A percentile compares a stretch with the other conserved stretches of the same genome.
Evolutionary conservation across 1,139 yeast species (phyloP).

Genomic region (Taphrina wiesneri): DNA sequence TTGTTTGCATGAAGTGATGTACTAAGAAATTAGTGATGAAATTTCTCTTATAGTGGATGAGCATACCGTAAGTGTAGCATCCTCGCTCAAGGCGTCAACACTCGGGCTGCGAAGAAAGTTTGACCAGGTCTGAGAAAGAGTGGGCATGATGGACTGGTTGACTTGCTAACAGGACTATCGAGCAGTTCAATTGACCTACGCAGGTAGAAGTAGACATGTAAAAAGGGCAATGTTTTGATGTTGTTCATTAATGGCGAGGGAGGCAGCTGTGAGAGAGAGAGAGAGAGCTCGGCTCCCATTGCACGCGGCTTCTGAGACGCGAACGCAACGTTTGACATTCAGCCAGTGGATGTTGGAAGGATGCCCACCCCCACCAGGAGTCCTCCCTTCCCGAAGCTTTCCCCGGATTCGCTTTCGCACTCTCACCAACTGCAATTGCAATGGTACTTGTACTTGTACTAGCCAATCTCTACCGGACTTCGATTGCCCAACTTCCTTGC

Average conservation of each 20-base stretch:
- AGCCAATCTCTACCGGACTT: too few species aligned
- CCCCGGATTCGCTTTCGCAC: too few species aligned
- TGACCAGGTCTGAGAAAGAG: slow-evolving; percentile 10
- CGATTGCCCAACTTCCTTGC: too few species aligned
- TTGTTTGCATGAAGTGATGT: slow-evolving; percentile 41
- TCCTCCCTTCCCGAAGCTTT: too few species aligned
- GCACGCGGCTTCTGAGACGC: neutral
- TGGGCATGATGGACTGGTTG: neutral
- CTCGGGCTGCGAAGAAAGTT: slow-evolving; percentile 2
- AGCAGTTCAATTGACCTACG: too few species aligned
- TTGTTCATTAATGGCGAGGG: neutral
- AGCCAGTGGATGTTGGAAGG: too few species aligned
- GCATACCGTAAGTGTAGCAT: slow-evolving; percentile 13
- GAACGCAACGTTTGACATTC: neutral
- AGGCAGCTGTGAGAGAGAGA: neutral
- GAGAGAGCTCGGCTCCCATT: neutral
- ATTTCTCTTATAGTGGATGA: neutral
- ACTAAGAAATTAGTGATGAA: slow-evolving; percentile 9
- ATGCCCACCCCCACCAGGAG: too few species aligned
- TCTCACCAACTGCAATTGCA: too few species aligned
- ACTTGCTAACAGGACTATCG: too few species aligned
- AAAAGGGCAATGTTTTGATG: neutral
- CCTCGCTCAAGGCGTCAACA: slow-evolving; percentile 7
- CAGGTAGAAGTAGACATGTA: too few species aligned
- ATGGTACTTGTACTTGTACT: too few species aligned